A percentile compares a stretch with the other conserved stretches of the same genome.
Evolutionary conservation across 768 basidiomycete genomes (phyloP).

Genomic region (Phaeotremella fagi): DNA sequence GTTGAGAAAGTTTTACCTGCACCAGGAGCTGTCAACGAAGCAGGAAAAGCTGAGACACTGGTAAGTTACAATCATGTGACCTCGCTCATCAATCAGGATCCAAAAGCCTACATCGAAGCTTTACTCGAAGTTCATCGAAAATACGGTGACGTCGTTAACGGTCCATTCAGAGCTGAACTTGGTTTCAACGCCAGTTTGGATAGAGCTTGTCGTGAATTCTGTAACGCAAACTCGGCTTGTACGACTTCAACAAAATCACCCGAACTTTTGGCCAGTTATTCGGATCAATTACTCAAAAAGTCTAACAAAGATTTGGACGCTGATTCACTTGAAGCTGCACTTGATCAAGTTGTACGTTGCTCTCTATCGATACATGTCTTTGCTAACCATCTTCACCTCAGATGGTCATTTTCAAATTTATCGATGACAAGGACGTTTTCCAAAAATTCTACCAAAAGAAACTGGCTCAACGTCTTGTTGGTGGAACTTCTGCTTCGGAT

Average conservation of each 20-base stretch:
- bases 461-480: slow-evolving; percentile 85
- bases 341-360: slow-evolving; percentile 76
- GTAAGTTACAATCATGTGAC: slow-evolving; percentile 45
- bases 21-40: slow-evolving; percentile 48
- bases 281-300: slow-evolving; percentile 82
- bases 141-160: slow-evolving; percentile 79
- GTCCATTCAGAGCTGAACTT: slow-evolving; percentile 85
- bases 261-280: slow-evolving; percentile 85
- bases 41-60: slow-evolving; percentile 56
- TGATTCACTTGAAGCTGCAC: slow-evolving; percentile 77
- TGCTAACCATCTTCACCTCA: slow-evolving; percentile 43
- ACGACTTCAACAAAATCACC: slow-evolving; percentile 74
- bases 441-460: slow-evolving; percentile 96
- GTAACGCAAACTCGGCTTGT: slow-evolving; percentile 83
- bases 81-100: slow-evolving; percentile 54
- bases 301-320: slow-evolving; percentile 94
- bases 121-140: slow-evolving; percentile 85
- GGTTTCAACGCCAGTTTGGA: slow-evolving; percentile 91
- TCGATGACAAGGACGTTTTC: slow-evolving; percentile 98
- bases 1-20: slow-evolving; percentile 62
- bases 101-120: slow-evolving; percentile 91
- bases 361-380: background rate
- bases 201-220: slow-evolving; percentile 83
- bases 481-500: slow-evolving; percentile 84
- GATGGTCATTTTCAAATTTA: slow-evolving; percentile 98